Conservation (phyloP, 352 stramenopile species). For the Bremia lactucae region DNA sequence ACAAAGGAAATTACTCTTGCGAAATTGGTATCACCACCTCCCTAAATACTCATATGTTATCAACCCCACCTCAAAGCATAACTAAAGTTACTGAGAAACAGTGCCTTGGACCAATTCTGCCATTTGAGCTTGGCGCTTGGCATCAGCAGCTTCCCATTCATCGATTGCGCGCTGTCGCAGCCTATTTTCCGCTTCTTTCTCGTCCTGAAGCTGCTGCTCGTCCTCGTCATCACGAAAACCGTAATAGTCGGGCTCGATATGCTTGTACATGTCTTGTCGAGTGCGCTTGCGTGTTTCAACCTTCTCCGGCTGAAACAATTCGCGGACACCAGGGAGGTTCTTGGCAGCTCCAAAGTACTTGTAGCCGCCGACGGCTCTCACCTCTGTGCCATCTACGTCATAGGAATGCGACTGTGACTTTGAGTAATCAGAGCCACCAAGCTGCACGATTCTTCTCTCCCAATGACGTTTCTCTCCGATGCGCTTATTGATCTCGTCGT, state of each 20-base stretch:
- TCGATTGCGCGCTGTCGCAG: constrained; percentile 41
- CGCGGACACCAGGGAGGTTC: constrained; percentile 90
- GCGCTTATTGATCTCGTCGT: constrained; percentile 98
- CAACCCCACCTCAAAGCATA: background rate
- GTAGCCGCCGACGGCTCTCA: constrained; percentile 81
- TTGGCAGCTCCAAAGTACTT: constrained; percentile 96
- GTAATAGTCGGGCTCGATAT: constrained; percentile 85
- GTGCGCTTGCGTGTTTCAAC: constrained; percentile 45
- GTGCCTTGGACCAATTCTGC: constrained; percentile 22
- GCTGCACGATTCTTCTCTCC: constrained; percentile 80
- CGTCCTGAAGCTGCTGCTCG: constrained; percentile 34
- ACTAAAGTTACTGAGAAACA: no score
- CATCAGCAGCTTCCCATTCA: constrained; percentile 41
- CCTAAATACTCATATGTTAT: constrained; percentile 4
- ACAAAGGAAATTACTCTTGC: no score
- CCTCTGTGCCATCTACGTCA: constrained; percentile 53
- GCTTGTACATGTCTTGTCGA: constrained; percentile 83
- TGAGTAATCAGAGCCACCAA: constrained; percentile 86
- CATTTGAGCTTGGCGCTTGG: constrained; percentile 28
- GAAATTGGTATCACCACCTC: no score
- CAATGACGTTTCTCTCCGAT: constrained; percentile 89
- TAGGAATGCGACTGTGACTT: constrained; percentile 71
- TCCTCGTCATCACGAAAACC: constrained; percentile 63
- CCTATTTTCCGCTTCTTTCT: constrained; percentile 32
- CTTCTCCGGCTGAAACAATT: constrained; percentile 87